These are phyloP conservation scores for Malassezia brasiliensis DNA, from an alignment of 1,284 basidiomycete species.

Conservation along the genomic window DNA sequence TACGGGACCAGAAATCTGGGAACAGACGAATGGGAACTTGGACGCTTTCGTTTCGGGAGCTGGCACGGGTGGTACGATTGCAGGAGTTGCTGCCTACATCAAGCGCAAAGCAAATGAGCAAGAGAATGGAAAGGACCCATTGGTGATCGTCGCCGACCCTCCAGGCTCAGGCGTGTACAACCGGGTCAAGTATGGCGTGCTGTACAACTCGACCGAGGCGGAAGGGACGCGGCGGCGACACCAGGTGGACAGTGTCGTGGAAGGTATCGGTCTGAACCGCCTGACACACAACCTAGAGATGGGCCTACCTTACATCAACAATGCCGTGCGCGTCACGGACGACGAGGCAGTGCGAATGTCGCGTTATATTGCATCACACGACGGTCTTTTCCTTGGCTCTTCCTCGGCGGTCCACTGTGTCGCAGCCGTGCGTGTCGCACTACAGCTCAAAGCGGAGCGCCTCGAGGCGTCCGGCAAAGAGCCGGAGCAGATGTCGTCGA, in stretches of 20 bases:
- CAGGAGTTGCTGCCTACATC: constrained; percentile 71
- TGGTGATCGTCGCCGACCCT: constrained; percentile 68
- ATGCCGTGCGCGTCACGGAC: constrained; percentile 37
- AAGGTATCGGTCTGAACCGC: constrained; percentile 59
- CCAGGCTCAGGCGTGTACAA: constrained; percentile 92
- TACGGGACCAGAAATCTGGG: constrained; percentile 91
- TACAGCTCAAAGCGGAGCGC: constrained; percentile 25
- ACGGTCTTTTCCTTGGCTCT: constrained; percentile 89
- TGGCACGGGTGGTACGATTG: constrained; percentile 90
- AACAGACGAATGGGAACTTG: constrained; percentile 72
- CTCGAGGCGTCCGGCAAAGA: constrained; percentile 8
- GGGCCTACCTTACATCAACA: constrained; percentile 36
- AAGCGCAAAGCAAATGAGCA: constrained; percentile 49
- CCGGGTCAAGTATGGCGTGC: constrained; percentile 66
- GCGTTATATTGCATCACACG: constrained; percentile 49
- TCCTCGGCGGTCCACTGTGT: constrained; percentile 93
- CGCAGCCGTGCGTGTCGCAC: constrained; percentile 58
- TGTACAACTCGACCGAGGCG: constrained; percentile 81
- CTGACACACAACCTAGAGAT: constrained; percentile 40
- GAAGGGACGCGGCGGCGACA: constrained; percentile 90
- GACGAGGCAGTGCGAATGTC: constrained; percentile 45
- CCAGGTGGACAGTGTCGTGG: constrained; percentile 54
- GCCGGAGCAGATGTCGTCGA: background rate
- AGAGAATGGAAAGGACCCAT: background rate
- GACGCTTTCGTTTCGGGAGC: constrained; percentile 90